A percentile compares a stretch with the other conserved stretches of the same genome.
phyloP scores from a whole-genome alignment of 2,329 filamentous ascomycete genomes.

The Myriangium duriaei region DNA sequence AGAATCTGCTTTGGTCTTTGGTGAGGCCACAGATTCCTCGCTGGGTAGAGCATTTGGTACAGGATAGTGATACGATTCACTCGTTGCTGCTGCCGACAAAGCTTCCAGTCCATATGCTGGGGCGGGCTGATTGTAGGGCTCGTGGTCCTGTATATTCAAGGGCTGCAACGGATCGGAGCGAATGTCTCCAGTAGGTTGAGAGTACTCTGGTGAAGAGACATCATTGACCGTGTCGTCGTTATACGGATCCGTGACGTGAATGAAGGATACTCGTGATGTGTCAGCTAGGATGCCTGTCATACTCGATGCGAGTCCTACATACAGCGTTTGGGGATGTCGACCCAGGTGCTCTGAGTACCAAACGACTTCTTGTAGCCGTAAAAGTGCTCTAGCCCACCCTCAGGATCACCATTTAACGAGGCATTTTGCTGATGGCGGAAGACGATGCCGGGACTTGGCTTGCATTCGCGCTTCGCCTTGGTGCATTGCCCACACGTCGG shows the following conservation, averaged over 20 bases:
- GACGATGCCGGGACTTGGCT: conserved; percentile 49
- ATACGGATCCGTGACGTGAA: conserved; percentile 50
- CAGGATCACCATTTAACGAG: conserved; percentile 46
- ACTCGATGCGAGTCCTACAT: conserved; percentile 14
- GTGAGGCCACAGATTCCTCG: conserved; percentile 16
- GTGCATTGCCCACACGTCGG: conserved; percentile 49
- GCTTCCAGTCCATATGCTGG: conserved; percentile 44
- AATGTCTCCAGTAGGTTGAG: too few relatives aligned
- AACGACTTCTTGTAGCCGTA: conserved; percentile 57
- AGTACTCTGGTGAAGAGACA: background rate
- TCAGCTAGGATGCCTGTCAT: background rate
- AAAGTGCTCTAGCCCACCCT: conserved; percentile 43
- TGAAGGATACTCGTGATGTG: conserved; percentile 40
- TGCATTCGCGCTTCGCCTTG: conserved; percentile 48
- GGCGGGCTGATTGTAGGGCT: too few relatives aligned
- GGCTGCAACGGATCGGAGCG: too few relatives aligned
- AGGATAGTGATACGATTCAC: conserved; percentile 18
- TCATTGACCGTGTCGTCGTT: conserved; percentile 29
- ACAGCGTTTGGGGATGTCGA: conserved; percentile 49
- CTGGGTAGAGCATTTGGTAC: conserved; percentile 17
- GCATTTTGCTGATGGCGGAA: conserved; percentile 60
- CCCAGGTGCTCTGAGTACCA: conserved; percentile 47
- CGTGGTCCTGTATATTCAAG: too few relatives aligned
- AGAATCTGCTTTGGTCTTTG: conserved; percentile 13
- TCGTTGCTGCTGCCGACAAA: conserved; percentile 40